A percentile compares a stretch with the other conserved stretches of the same genome.
Conservation (phyloP, 192 early-diverging fungal species). For the Thamnidium elegans region DNA sequence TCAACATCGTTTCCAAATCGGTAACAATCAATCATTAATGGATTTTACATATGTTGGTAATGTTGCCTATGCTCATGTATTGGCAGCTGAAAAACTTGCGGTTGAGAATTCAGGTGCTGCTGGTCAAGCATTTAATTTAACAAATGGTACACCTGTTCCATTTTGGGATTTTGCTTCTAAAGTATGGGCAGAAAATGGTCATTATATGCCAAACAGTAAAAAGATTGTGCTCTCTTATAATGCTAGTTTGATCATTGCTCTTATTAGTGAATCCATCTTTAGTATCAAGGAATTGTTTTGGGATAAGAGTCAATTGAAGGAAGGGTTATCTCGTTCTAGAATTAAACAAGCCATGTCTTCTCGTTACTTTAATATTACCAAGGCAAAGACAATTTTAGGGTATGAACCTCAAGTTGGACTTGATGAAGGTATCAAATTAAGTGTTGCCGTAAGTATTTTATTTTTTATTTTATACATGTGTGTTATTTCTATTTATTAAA, state of each 20-base stretch:
- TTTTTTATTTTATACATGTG: neutral
- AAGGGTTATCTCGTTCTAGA: constrained; percentile 75
- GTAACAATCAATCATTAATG: constrained; percentile 76
- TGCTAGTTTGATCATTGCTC: constrained; percentile 47
- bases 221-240: constrained; percentile 58
- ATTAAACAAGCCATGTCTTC: constrained; percentile 76
- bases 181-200: constrained; percentile 59
- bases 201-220: constrained; percentile 52
- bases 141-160: constrained; percentile 83
- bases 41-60: constrained; percentile 96
- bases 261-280: constrained; percentile 65
- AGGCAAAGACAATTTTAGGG: constrained; percentile 68
- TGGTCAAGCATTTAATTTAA: constrained; percentile 83
- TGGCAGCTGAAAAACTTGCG: constrained; percentile 74
- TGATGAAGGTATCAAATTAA: constrained; percentile 51
- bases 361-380: constrained; percentile 85
- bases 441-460: constrained; percentile 22
- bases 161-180: constrained; percentile 88
- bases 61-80: constrained; percentile 86
- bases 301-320: constrained; percentile 55
- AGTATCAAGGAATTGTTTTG: constrained; percentile 58
- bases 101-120: constrained; percentile 23
- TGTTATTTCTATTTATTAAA: too few species aligned
- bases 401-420: constrained; percentile 53
- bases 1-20: constrained; percentile 75